These are phyloP conservation scores for Orbilia brochopaga DNA, from an alignment of 2,329 filamentous ascomycete species.

Conservation along the genomic window DNA sequence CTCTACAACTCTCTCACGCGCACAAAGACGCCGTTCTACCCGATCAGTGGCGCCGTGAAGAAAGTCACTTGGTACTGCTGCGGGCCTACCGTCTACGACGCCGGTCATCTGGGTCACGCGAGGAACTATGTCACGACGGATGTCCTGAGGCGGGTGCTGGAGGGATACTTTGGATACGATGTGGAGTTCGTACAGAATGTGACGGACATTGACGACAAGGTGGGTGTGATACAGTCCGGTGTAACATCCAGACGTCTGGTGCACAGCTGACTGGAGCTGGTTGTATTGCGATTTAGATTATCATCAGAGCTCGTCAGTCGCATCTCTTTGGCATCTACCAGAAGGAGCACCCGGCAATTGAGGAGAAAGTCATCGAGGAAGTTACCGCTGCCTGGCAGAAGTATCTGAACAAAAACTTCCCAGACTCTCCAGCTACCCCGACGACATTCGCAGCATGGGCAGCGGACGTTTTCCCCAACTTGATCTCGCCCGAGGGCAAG, in stretches of 20 bases:
- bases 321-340: constrained; percentile 76
- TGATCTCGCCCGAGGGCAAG: constrained; percentile 60
- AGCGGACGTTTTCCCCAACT: constrained; percentile 25
- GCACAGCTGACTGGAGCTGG: constrained; percentile 30
- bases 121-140: constrained; percentile 91
- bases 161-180: constrained; percentile 81
- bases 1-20: constrained; percentile 82
- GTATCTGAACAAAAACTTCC: constrained; percentile 53
- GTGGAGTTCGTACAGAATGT: constrained; percentile 93
- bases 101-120: constrained; percentile 81
- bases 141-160: constrained; percentile 80
- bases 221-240: constrained; percentile 54
- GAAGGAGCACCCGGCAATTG: constrained; percentile 69
- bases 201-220: constrained; percentile 81
- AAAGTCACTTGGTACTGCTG: constrained; percentile 87
- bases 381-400: constrained; percentile 53
- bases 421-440: constrained; percentile 49
- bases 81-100: constrained; percentile 84
- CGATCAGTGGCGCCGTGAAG: constrained; percentile 70
- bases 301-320: constrained; percentile 73
- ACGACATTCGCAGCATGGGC: constrained; percentile 52
- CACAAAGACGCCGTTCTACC: constrained; percentile 74
- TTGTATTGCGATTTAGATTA: constrained; percentile 62
- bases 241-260: neutral
- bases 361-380: constrained; percentile 46